Evolutionary conservation across 2,329 filamentous ascomycete genomes (phyloP).

Genomic region (Monosporascus ibericus): DNA sequence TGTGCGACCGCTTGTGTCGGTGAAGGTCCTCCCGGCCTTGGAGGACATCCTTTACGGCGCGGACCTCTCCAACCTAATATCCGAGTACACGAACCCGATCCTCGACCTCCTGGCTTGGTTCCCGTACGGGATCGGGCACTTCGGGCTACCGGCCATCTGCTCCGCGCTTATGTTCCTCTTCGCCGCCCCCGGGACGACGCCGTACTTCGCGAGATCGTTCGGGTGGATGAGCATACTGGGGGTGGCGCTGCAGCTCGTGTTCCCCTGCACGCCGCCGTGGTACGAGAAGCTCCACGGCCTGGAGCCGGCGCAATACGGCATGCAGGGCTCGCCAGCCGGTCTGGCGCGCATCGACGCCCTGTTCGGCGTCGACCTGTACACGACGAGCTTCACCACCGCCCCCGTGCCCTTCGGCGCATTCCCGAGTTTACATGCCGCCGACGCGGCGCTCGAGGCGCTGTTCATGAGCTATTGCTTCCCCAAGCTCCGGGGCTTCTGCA

Average conservation of each 20-base stretch:
- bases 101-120: slow-evolving; percentile 89
- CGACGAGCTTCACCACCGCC: slow-evolving; percentile 82
- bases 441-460: slow-evolving; percentile 80
- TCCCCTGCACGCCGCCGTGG: slow-evolving; percentile 94
- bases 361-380: slow-evolving; percentile 90
- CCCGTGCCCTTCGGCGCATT: slow-evolving; percentile 94
- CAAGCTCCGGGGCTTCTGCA: slow-evolving; percentile 69
- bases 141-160: slow-evolving; percentile 76
- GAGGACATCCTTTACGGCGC: slow-evolving; percentile 96
- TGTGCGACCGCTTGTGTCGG: slow-evolving; percentile 90
- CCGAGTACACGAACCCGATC: slow-evolving; percentile 75
- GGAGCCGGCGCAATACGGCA: slow-evolving; percentile 86
- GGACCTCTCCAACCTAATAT: slow-evolving; percentile 92
- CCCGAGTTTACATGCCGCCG: slow-evolving; percentile 85
- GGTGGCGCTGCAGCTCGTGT: slow-evolving; percentile 80
- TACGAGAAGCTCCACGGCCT: slow-evolving; percentile 92
- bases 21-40: slow-evolving; percentile 85
- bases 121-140: slow-evolving; percentile 88
- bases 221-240: slow-evolving; percentile 89
- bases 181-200: slow-evolving; percentile 75
- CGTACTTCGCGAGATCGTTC: slow-evolving; percentile 79
- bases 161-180: slow-evolving; percentile 80
- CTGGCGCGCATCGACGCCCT: slow-evolving; percentile 82
- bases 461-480: slow-evolving; percentile 95
- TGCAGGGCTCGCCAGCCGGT: slow-evolving; percentile 82